Percentiles rank a stretch among this genome's conserved stretches.
These are phyloP conservation scores for Irpex sp. DNA, from an alignment of 1,284 basidiomycete species.

Conservation along the genomic window DNA sequence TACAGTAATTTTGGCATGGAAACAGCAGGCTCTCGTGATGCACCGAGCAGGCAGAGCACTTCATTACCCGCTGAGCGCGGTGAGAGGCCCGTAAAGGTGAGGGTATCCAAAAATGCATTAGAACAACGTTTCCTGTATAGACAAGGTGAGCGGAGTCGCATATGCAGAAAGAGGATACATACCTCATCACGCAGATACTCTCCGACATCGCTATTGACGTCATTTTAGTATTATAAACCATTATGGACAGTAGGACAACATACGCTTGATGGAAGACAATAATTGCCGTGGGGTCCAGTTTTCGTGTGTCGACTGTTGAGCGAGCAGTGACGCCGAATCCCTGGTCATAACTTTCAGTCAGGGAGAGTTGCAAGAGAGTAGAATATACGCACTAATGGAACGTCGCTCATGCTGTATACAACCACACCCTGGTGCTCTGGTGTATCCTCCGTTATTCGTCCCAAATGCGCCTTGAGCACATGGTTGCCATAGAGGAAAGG, in stretches of 20 bases:
- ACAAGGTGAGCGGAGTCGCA: conserved; percentile 12
- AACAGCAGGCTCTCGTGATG: background rate
- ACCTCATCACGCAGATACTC: conserved; percentile 96
- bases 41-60: conserved; percentile 26
- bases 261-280: conserved; percentile 99
- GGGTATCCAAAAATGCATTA: conserved; percentile 27
- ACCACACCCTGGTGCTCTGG: conserved; percentile 99
- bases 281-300: conserved; percentile 97
- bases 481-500: conserved; percentile 99
- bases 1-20: conserved; percentile 9
- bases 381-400: conserved; percentile 74
- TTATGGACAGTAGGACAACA: conserved; percentile 27
- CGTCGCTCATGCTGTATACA: conserved; percentile 93
- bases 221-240: background rate
- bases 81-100: background rate
- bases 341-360: conserved; percentile 36
- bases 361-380: background rate
- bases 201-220: conserved; percentile 77
- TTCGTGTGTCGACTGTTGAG: conserved; percentile 94
- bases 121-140: conserved; percentile 66
- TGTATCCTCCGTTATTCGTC: conserved; percentile 98
- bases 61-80: conserved; percentile 22
- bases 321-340: conserved; percentile 98
- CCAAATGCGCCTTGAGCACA: conserved; percentile 96
- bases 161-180: conserved; percentile 17